Base-by-base conservation (phyloP, 2,329 filamentous ascomycete genomes). In the Geosmithia putterillii region DNA sequence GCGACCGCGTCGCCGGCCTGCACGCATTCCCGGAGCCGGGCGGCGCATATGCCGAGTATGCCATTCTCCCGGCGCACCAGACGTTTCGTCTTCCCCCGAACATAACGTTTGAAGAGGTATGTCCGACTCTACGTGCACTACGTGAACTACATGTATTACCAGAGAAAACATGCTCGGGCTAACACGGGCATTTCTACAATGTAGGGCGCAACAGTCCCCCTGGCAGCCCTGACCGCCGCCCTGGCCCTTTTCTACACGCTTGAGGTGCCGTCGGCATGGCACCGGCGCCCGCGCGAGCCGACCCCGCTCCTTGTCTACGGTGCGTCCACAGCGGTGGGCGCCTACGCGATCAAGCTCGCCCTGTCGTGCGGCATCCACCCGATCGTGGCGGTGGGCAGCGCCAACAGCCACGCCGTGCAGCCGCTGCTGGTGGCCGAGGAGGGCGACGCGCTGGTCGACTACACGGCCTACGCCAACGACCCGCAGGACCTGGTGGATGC, bases 21-120 rank as follows among this genome's bases (percentile, higher is more conserved):
- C 36, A 40, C 20, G 44, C 20, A 7, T 40, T 42, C 8, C 21
- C 28, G 12, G 21, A 39, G 19, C 62, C 67, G 0, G 54, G 65
- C 32, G 79, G 79, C 2, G 68, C 64, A 7, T 83, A 71, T 47
- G 79, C 77, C 3, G 76, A 81, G 52, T 82, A 81, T 49, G 72
- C 75, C 3, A 57, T 81, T 10, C 69, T 70, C 0, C 70, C 64
- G 57, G 64, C 67, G 28, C 64, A 73, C 50, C 74, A 74, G 0
- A 78, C 75, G 0, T 78, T 79, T 52, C 70, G 70, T 49, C 59
- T 78, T 17, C 71, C 74, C 0, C 47, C 60, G 25, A 56, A 62
- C 17, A 63, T 64, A 3, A 65, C 61, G 18, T 77, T 74, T 42
- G 71, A 79, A 56, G 73, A 76, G 55, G 75, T 68, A 3, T 25